Conservation (phyloP, 495 filamentous ascomycete genomes). For the Chaetomium tenue region DNA sequence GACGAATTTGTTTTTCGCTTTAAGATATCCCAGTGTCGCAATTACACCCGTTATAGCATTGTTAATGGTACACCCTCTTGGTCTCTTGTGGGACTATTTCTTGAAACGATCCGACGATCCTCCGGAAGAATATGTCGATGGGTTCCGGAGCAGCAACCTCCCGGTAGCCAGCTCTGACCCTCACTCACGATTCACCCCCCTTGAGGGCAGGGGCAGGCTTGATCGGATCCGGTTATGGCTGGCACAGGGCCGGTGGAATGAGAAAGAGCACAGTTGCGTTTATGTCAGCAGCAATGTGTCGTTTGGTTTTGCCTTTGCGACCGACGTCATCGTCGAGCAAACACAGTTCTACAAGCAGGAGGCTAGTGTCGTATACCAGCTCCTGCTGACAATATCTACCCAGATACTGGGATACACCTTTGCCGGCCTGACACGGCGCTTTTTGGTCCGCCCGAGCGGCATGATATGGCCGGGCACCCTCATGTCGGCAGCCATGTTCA, state of each 20-base stretch:
- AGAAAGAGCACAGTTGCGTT: constrained; percentile 83
- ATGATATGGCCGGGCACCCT: constrained; percentile 94
- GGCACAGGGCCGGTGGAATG: constrained; percentile 77
- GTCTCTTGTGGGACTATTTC: constrained; percentile 70
- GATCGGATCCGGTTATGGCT: constrained; percentile 65
- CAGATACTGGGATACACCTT: constrained; percentile 84
- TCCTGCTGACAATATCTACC: constrained; percentile 77
- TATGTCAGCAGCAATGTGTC: constrained; percentile 88
- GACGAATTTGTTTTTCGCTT: constrained; percentile 78
- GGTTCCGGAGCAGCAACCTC: constrained; percentile 37
- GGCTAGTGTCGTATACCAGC: constrained; percentile 68
- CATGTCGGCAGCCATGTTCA: constrained; percentile 83
- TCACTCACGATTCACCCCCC: constrained; percentile 19
- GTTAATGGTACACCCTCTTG: constrained; percentile 76
- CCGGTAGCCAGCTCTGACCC: constrained; percentile 22
- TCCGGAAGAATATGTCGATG: constrained; percentile 57
- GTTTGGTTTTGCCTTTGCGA: constrained; percentile 86
- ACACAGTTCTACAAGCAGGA: constrained; percentile 83
- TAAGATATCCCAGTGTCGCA: constrained; percentile 81
- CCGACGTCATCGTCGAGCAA: constrained; percentile 83
- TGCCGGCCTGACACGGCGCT: constrained; percentile 72
- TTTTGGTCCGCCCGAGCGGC: constrained; percentile 76
- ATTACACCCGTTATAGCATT: constrained; percentile 84
- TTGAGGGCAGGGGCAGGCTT: constrained; percentile 32
- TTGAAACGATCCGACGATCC: constrained; percentile 64